Base-by-base conservation (phyloP, 108 stramenopile species). In the Ochromonas danica region DNA sequence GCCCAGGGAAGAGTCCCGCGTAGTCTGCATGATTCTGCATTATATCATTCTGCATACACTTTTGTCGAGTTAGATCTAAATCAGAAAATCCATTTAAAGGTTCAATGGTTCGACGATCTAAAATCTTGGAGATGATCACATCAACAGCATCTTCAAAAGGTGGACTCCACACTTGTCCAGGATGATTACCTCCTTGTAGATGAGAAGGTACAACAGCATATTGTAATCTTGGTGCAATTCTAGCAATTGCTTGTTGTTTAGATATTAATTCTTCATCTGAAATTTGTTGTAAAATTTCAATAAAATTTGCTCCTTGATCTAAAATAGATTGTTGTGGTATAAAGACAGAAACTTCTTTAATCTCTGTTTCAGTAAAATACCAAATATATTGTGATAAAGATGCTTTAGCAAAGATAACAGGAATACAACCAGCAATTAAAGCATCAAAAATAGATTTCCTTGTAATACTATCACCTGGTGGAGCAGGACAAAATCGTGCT, bases 11-110 rank as follows among this genome's bases (percentile, higher is more conserved):
- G 3, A 75, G 22, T 41, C 40, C 72, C 36, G 51, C 51, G 38
- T 75, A 75, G 38, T 75, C 72, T 28, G 36, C 45, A 75, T 75
- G 45, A 31, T 45, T 75, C 17, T 75, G n/a, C 72, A 75, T 75
- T 6, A 75, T 75, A 57, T 75, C 72, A 33, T 75, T 75, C 25
- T 75, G 72, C 31, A 27, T 33, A 10, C 28, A 17, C 6, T 42
- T 27, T 41, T 30, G 31, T 60, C 38, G 17, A 27, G 22, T 39
- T 33, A 75, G 25, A 27, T 60, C 51, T 60, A 35, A 6, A 33
- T 45, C 72, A 42, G 72, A 75, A 36, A 75, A 75, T 3, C 72
- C 72, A 57, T 75, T 6, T 6, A 75, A 27, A 27, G 72, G 72
- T 60, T 39, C 72, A 10, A 75, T 33, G 14, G 72, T 75, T 6